Evolutionary conservation across 148 eudicot species (phyloP).

Genomic region (Persicaria tinctoria): DNA sequence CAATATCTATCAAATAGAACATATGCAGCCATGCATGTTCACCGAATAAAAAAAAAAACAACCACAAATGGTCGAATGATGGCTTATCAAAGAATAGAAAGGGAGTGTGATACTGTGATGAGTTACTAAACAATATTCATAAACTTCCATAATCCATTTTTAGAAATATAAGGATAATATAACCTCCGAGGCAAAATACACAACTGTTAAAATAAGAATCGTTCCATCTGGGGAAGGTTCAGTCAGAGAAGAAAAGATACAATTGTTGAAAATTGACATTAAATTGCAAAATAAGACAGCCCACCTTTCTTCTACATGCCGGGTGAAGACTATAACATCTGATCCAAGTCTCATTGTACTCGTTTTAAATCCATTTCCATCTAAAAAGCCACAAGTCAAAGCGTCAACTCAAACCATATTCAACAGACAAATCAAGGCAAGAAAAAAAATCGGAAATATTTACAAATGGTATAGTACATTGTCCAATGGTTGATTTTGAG

Average conservation of each 20-base stretch:
- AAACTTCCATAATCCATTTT: too few relatives aligned
- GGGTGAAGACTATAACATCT: constrained; percentile 88
- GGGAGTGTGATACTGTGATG: too few relatives aligned
- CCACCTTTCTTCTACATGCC: constrained; percentile 42
- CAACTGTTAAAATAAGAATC: background rate
- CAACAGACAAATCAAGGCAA: background rate
- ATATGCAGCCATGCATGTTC: background rate
- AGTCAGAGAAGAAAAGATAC: background rate
- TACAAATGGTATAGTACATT: constrained; percentile 34
- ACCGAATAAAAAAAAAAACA: background rate
- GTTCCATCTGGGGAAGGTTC: background rate
- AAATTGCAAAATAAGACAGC: background rate
- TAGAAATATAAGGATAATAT: too few relatives aligned
- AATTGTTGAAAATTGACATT: background rate
- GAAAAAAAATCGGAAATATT: constrained; percentile 2
- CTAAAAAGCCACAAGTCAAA: constrained; percentile 40
- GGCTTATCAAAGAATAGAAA: too few relatives aligned
- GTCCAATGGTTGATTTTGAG: constrained; percentile 70
- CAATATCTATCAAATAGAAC: background rate
- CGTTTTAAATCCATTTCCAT: constrained; percentile 99
- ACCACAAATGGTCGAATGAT: too few relatives aligned
- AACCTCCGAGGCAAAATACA: background rate
- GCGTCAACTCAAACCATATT: constrained; percentile 7
- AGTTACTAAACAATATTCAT: too few relatives aligned
- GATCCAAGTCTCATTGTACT: constrained; percentile 99